phyloP scores from a whole-genome alignment of 768 basidiomycete genomes.

The Suillus plorans region DNA sequence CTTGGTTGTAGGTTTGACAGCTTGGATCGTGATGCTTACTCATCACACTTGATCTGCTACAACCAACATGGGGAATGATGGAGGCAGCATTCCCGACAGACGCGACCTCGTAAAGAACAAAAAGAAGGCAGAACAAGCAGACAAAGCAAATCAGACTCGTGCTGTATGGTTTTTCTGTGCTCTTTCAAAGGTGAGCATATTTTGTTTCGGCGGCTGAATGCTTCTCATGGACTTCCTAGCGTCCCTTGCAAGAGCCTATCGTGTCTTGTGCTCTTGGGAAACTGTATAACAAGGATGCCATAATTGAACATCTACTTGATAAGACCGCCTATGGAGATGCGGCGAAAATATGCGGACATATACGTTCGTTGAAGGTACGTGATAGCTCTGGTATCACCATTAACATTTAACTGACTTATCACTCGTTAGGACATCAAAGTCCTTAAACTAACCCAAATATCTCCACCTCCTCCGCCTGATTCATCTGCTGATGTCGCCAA shows the following conservation, averaged over 20 bases:
- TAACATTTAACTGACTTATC: neutral
- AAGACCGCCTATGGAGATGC: slow-evolving; percentile 86
- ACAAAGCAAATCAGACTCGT: slow-evolving; percentile 85
- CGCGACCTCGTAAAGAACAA: slow-evolving; percentile 74
- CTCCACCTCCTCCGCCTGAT: slow-evolving; percentile 41
- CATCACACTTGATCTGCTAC: neutral
- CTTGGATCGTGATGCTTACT: neutral
- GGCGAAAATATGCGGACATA: slow-evolving; percentile 88
- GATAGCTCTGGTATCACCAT: neutral
- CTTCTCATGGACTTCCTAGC: slow-evolving; percentile 41
- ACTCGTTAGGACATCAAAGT: slow-evolving; percentile 76
- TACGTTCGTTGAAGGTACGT: slow-evolving; percentile 84
- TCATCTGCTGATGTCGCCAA: slow-evolving; percentile 51
- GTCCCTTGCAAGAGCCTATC: slow-evolving; percentile 82
- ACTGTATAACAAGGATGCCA: slow-evolving; percentile 93
- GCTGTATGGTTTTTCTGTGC: slow-evolving; percentile 94
- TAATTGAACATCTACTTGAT: slow-evolving; percentile 89
- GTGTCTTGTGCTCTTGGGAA: slow-evolving; percentile 93
- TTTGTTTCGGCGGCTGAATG: neutral
- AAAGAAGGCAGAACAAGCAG: slow-evolving; percentile 83
- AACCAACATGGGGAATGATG: slow-evolving; percentile 78
- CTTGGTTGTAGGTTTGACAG: neutral
- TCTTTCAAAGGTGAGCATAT: slow-evolving; percentile 78
- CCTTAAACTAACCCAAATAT: slow-evolving; percentile 76
- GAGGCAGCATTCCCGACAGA: slow-evolving; percentile 84